Evolutionary conservation across 169 alveolate species (phyloP).

Genomic region (Pseudocohnilembus persalinus): DNA sequence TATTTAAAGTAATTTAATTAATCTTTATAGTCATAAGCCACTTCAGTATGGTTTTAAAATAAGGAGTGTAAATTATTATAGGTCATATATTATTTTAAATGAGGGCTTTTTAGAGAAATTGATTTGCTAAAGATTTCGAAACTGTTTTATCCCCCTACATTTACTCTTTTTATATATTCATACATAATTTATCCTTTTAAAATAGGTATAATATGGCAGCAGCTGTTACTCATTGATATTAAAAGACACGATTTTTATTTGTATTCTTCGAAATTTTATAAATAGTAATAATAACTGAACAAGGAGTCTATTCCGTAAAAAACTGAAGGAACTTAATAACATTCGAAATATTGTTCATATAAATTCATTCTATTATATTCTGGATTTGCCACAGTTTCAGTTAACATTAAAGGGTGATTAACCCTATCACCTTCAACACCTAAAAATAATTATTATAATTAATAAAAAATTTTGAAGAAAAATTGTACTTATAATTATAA

Average conservation of each 20-base stretch:
- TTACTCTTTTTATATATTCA: slow-evolving; percentile 37
- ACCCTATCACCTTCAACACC: slow-evolving; percentile 26
- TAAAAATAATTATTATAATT: too few relatives aligned
- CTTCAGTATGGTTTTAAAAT: slow-evolving; percentile 16
- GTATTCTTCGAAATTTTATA: slow-evolving; percentile 22
- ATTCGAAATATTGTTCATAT: slow-evolving; percentile 43
- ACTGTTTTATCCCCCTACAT: slow-evolving; percentile 37
- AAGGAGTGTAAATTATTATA: slow-evolving; percentile 19
- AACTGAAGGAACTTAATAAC: slow-evolving; percentile 43
- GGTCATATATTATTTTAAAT: slow-evolving; percentile 26
- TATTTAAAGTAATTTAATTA: slow-evolving; percentile 26
- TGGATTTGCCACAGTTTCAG: slow-evolving; percentile 41
- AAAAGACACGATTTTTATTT: slow-evolving; percentile 24
- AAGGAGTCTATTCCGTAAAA: slow-evolving; percentile 43
- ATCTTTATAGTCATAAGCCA: slow-evolving; percentile 29
- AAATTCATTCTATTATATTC: slow-evolving; percentile 33
- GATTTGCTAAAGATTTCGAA: slow-evolving; percentile 33
- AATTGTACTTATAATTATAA: too few relatives aligned
- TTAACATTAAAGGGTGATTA: slow-evolving; percentile 39
- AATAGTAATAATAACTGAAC: slow-evolving; percentile 23
- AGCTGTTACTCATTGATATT: slow-evolving; percentile 24
- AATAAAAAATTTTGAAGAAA: too few relatives aligned
- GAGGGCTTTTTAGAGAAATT: slow-evolving; percentile 24
- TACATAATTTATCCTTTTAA: slow-evolving; percentile 35
- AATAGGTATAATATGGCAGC: slow-evolving; percentile 38